These are phyloP conservation scores for Pichia nakasei DNA, from an alignment of 805 yeast species.

Conservation along the genomic window DNA sequence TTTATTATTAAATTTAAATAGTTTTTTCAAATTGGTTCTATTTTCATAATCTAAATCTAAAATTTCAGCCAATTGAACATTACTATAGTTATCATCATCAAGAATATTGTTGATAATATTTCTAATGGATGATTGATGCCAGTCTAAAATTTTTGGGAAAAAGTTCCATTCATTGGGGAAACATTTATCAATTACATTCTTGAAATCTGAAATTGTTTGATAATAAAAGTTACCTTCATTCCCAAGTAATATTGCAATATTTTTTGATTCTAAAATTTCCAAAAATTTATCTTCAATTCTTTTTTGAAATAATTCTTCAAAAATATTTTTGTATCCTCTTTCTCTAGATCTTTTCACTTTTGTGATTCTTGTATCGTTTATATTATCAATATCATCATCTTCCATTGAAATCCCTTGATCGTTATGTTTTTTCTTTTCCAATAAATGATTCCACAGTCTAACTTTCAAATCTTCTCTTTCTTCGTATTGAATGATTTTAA, in stretches of 20 bases:
- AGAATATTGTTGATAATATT: slow-evolving; percentile 55
- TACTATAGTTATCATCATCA: slow-evolving; percentile 46
- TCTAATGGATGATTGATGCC: slow-evolving; percentile 62
- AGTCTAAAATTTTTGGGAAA: slow-evolving; percentile 47
- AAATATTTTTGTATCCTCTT: slow-evolving; percentile 55
- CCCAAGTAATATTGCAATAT: slow-evolving; percentile 43
- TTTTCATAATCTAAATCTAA: slow-evolving; percentile 71
- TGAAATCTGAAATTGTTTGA: slow-evolving; percentile 64
- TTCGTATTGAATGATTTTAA: slow-evolving; percentile 74
- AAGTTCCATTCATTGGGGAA: slow-evolving; percentile 75
- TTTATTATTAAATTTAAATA: slow-evolving; percentile 40
- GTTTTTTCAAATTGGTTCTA: slow-evolving; percentile 40
- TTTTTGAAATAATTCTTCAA: slow-evolving; percentile 48
- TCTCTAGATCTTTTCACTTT: slow-evolving; percentile 34
- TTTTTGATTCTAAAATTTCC: slow-evolving; percentile 45
- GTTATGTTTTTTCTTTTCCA: slow-evolving; percentile 9
- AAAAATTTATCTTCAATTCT: slow-evolving; percentile 61
- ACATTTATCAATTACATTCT: slow-evolving; percentile 44
- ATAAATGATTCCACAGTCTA: slow-evolving; percentile 18
- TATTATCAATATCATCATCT: slow-evolving; percentile 8
- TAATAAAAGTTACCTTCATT: slow-evolving; percentile 71
- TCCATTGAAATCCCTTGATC: slow-evolving; percentile 7
- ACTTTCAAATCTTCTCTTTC: slow-evolving; percentile 64
- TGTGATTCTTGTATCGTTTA: background rate
- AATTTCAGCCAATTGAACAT: slow-evolving; percentile 62